These are phyloP conservation scores for Apophysomyces elegans DNA, from an alignment of 371 early-diverging fungal species.

Conservation along the genomic window DNA sequence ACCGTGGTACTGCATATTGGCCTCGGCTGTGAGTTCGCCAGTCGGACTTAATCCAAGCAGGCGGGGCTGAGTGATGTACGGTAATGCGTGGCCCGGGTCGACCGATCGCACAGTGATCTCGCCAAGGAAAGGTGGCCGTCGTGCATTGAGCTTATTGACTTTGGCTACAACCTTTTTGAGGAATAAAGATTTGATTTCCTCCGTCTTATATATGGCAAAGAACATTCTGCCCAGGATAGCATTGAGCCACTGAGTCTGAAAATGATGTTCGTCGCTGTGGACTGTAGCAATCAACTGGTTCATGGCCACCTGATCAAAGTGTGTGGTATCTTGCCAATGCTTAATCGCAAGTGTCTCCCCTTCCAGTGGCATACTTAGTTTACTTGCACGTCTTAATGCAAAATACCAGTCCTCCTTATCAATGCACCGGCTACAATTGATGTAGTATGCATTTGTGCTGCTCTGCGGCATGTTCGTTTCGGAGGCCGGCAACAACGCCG, in stretches of 20 bases:
- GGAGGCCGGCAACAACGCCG: conserved; percentile 6
- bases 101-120: conserved; percentile 83
- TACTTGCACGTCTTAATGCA: conserved; percentile 55
- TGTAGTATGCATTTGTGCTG: conserved; percentile 41
- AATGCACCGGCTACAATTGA: conserved; percentile 60
- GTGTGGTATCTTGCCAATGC: conserved; percentile 41
- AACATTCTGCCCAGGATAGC: conserved; percentile 85
- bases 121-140: conserved; percentile 78
- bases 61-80: conserved; percentile 79
- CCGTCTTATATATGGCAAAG: conserved; percentile 70
- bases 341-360: conserved; percentile 8
- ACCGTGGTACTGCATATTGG: conserved; percentile 81
- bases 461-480: conserved; percentile 9
- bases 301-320: conserved; percentile 61
- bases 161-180: conserved; percentile 71
- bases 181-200: conserved; percentile 59
- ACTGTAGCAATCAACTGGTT: conserved; percentile 58
- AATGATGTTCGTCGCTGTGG: conserved; percentile 67
- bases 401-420: conserved; percentile 94
- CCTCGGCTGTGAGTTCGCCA: conserved; percentile 78
- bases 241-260: conserved; percentile 86
- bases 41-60: conserved; percentile 66
- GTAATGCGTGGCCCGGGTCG: conserved; percentile 78
- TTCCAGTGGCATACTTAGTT: conserved; percentile 16
- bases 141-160: conserved; percentile 67